These are phyloP conservation scores for Takashimella koratensis DNA, from an alignment of 1,284 basidiomycete species.

Conservation along the genomic window DNA sequence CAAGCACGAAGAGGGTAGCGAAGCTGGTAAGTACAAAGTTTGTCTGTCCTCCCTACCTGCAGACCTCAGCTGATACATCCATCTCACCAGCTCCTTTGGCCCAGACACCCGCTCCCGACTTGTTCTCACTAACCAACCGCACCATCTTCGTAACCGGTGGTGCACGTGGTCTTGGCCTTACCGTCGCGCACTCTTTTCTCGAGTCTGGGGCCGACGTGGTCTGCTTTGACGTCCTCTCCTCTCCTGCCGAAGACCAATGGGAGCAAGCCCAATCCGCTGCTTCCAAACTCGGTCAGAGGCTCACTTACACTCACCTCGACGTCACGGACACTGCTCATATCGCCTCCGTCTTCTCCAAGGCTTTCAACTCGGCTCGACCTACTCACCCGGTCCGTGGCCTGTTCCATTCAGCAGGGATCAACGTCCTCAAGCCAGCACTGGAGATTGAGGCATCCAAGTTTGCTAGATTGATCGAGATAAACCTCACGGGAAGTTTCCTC, in stretches of 20 bases:
- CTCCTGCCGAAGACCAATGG: constrained; percentile 63
- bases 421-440: constrained; percentile 61
- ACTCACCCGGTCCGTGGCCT: constrained; percentile 38
- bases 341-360: constrained; percentile 58
- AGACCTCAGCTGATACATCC: neutral
- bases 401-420: constrained; percentile 70
- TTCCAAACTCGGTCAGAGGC: constrained; percentile 47
- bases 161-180: constrained; percentile 72
- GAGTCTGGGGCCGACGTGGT: constrained; percentile 75
- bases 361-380: constrained; percentile 62
- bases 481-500: constrained; percentile 70
- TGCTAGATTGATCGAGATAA: constrained; percentile 66
- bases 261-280: constrained; percentile 58
- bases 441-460: constrained; percentile 68
- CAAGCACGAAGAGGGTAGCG: too few species aligned
- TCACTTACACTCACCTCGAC: constrained; percentile 64
- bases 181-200: constrained; percentile 68
- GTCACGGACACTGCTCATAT: constrained; percentile 60
- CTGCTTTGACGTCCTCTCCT: constrained; percentile 63
- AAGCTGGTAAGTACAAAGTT: too few species aligned
- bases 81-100: constrained; percentile 1
- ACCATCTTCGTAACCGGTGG: constrained; percentile 73
- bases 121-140: constrained; percentile 64
- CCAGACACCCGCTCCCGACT: constrained; percentile 2
- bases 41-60: too few species aligned